phyloP scores from a whole-genome alignment of 2,329 filamentous ascomycete species.

The Lasiodiplodia theobromae region DNA sequence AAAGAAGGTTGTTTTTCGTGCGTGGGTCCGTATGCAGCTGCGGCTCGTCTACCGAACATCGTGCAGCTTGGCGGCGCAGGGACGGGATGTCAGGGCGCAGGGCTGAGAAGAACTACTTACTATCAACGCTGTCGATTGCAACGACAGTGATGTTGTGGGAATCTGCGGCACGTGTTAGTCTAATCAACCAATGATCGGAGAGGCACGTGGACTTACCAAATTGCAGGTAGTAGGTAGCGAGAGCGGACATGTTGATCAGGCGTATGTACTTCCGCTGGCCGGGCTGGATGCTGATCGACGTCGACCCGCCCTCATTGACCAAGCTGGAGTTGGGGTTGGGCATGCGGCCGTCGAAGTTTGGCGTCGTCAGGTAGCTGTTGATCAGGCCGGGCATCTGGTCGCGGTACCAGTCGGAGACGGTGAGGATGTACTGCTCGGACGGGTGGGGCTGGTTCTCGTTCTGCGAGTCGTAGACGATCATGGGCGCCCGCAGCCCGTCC shows the following conservation, averaged over 20 bases:
- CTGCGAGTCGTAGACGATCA: conserved; percentile 68
- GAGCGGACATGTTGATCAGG: conserved; percentile 74
- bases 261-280: conserved; percentile 75
- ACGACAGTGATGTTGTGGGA: conserved; percentile 30
- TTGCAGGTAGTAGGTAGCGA: conserved; percentile 57
- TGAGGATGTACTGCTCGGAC: conserved; percentile 70
- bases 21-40: conserved; percentile 59
- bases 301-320: conserved; percentile 72
- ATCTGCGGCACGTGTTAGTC: conserved; percentile 17
- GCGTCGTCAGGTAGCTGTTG: conserved; percentile 53
- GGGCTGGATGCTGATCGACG: conserved; percentile 66
- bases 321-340: conserved; percentile 72
- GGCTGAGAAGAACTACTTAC: conserved; percentile 31
- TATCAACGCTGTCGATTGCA: conserved; percentile 26
- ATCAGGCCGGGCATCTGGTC: conserved; percentile 59
- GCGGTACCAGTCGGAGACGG: conserved; percentile 75
- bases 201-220: conserved; percentile 37
- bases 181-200: not conserved
- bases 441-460: conserved; percentile 43
- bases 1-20: conserved; percentile 41
- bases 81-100: conserved; percentile 52
- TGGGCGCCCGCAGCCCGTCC: conserved; percentile 70
- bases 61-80: conserved; percentile 56
- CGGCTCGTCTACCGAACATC: conserved; percentile 70
- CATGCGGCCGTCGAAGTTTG: conserved; percentile 58